Evolutionary conservation across 371 early-diverging fungal species (phyloP), one percentile per base, ranked within the genome.

Genomic region (Apophysomyces ossiformis): DNA sequence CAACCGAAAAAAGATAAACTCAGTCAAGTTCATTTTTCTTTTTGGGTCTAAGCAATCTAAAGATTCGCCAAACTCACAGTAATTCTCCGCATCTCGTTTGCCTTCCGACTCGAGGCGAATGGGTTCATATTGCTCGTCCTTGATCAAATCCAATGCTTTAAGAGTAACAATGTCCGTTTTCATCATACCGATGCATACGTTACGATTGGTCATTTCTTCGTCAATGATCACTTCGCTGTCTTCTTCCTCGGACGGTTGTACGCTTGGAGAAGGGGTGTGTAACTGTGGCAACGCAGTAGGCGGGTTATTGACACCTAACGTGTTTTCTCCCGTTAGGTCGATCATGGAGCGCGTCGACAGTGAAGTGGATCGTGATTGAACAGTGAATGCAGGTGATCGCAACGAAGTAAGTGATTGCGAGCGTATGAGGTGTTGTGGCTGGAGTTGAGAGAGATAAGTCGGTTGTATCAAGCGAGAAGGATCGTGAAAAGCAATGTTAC

Each of bases 171-270:
- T 74, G 47, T 83, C 83, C 0, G 83, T 72, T 26, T 67, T 73
- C 4, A 83, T 57, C 78, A 83, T 78, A 6, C 83, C 83, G 8
- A 83, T 54, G 60, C 83, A 83, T 0, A 80, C 46, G 44, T 78
- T 70, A 9, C 57, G 54, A 7, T 69, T 73, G 26, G 67, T 66
- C 66, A 65, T 58, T 61, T 71, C 70, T 50, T 74, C 71, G 41
- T 73, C 77, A 11, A 76, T 21, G 7, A 71, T 67, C 37, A 71
- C 15, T 35, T 71, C 71, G 36, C 61, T 65, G 45, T 68, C 69
- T 35, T 58, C 64, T 2, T 66, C 67, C 16, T 66, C 57, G 4
- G 18, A 16, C 3, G 13, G 26, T 18, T 13, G 12, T 15, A 4
- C 15, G 16, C 7, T 9, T 3, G 37, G 9, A 21, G 35, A n/a